Base-by-base conservation (phyloP, 208 protist genomes). In the Kentomonas sorsogonicus region DNA sequence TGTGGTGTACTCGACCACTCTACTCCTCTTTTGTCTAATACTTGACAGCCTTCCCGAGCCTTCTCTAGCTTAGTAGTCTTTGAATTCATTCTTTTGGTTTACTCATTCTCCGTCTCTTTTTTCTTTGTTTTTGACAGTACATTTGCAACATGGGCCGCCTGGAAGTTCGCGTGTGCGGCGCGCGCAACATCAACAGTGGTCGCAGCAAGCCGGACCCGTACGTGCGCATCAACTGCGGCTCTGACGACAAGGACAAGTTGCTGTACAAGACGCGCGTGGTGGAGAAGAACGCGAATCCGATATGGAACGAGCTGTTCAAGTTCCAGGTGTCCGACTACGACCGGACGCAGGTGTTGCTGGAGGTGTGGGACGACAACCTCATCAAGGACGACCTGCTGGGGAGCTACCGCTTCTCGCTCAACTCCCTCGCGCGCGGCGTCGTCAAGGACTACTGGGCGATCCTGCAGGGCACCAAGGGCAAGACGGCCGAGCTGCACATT, bases 351-450 rank as follows among this genome's bases (percentile, higher is more conserved):
- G 18, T 89, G 2, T 40, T 66, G 23, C 61, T 89, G 5, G 82
- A 89, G 67, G 45, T 92, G 48, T 86, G 78, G 79, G 78, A 81
- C 44, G 74, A 85, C 43, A 89, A 89, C 34, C 53, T 85, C 30
- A 60, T 88, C 30, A 63, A 50, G 16, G 85, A 89, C 40, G 75
- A 84, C 33, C 20, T 84, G 11, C 38, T 92, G 50, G 85, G 85
- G 18, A 51, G 34, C 30, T 89, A 83, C 56, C 30, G 23, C 50
- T 52, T 92, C 30, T 79, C 69, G 13, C 16, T 92, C 13, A 69
- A 70, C 33, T 63, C 70, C n/a, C 52, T 92, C 20, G 66, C 59
- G 18, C 60, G 60, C 5, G 81, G 85, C 25, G 76, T 88, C 3
- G 74, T 89, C 48, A 46, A 74, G 25, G 85, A 92, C 57, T 45